Evolutionary conservation across 192 early-diverging fungal species (phyloP).

Genomic region (Pilaira anomala): DNA sequence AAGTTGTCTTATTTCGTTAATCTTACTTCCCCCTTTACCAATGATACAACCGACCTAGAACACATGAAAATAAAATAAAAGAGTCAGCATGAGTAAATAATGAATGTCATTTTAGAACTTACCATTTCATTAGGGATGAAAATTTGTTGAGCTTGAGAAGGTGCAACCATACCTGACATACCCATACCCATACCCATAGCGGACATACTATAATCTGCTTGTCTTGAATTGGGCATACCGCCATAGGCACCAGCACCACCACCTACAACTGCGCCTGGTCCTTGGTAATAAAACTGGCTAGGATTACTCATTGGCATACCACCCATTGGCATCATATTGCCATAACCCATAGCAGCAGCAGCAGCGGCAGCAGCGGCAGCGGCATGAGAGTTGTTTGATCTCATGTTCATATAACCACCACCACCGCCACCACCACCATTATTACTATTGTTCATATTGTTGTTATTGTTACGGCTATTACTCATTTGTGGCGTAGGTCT

Average conservation of each 20-base stretch:
- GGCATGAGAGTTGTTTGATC: background rate
- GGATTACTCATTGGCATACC: slow-evolving; percentile 23
- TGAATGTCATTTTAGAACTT: background rate
- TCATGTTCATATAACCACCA: background rate
- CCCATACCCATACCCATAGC: slow-evolving; percentile 14
- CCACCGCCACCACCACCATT: background rate
- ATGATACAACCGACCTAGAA: slow-evolving; percentile 85
- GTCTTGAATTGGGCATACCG: slow-evolving; percentile 1
- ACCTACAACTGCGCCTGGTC: background rate
- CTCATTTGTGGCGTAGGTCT: slow-evolving; percentile 52
- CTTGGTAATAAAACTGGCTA: slow-evolving; percentile 25
- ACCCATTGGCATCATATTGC: slow-evolving; percentile 21
- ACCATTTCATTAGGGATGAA: slow-evolving; percentile 61
- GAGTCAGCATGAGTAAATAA: too few species aligned
- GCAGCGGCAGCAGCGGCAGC: slow-evolving; percentile 1
- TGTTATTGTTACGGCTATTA: background rate
- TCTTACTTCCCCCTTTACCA: slow-evolving; percentile 84
- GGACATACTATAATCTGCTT: slow-evolving; percentile 15
- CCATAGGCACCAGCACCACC: slow-evolving; percentile 7
- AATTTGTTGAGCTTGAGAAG: slow-evolving; percentile 53
- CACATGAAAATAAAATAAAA: background rate
- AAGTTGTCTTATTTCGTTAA: slow-evolving; percentile 76
- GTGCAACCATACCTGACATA: slow-evolving; percentile 14
- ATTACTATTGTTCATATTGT: background rate
- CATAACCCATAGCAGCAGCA: slow-evolving; percentile 8